Percentiles rank a stretch among this genome's conserved stretches.
phyloP scores from a whole-genome alignment of 1,284 basidiomycete genomes.

The Malassezia dermatis region DNA sequence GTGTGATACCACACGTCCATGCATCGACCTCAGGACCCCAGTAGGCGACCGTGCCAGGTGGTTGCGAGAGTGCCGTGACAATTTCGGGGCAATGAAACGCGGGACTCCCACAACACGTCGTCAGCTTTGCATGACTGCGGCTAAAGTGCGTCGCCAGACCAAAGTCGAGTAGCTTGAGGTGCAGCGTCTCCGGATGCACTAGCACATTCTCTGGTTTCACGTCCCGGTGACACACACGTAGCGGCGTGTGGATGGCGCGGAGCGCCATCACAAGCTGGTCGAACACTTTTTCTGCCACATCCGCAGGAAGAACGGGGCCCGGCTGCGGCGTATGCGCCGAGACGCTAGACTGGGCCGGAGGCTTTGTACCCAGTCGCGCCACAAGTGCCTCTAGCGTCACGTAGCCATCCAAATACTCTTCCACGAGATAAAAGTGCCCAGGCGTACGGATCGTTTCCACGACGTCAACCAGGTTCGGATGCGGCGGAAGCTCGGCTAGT shows the following conservation, averaged over 20 bases:
- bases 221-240: slow-evolving; percentile 55
- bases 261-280: slow-evolving; percentile 54
- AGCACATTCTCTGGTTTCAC: slow-evolving; percentile 53
- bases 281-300: slow-evolving; percentile 49
- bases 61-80: slow-evolving; percentile 51
- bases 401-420: slow-evolving; percentile 52
- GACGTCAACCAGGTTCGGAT: slow-evolving; percentile 54
- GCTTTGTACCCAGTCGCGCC: background rate
- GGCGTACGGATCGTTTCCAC: slow-evolving; percentile 54
- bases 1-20: slow-evolving; percentile 55
- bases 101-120: slow-evolving; percentile 55
- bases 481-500: slow-evolving; percentile 53
- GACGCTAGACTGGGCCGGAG: slow-evolving; percentile 20
- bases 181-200: slow-evolving; percentile 48
- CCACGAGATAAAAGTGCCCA: slow-evolving; percentile 56
- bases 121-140: slow-evolving; percentile 53
- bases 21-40: slow-evolving; percentile 55
- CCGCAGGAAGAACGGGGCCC: slow-evolving; percentile 36
- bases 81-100: slow-evolving; percentile 55
- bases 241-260: slow-evolving; percentile 52
- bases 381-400: slow-evolving; percentile 48
- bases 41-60: slow-evolving; percentile 51
- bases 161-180: slow-evolving; percentile 53
- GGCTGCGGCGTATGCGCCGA: slow-evolving; percentile 14
- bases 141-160: slow-evolving; percentile 55